Percentiles rank a stretch among this genome's conserved stretches.
These are phyloP conservation scores for Sporothrix brasiliensis DNA, from an alignment of 2,329 filamentous ascomycete species.

Conservation along the genomic window DNA sequence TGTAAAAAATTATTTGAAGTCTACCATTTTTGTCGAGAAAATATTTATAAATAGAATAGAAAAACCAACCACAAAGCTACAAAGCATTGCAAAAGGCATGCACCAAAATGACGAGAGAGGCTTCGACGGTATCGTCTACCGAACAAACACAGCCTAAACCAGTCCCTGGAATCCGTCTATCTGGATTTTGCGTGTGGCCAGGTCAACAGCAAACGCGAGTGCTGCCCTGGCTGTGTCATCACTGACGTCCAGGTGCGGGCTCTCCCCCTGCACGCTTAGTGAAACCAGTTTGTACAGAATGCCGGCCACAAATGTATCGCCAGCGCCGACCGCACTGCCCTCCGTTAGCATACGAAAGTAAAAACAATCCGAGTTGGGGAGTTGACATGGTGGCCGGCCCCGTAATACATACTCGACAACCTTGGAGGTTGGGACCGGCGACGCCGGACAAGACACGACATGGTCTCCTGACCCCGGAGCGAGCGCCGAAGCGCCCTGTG, in stretches of 20 bases:
- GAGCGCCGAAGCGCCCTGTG: constrained; percentile 51
- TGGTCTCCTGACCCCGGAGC: constrained; percentile 42
- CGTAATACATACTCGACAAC: constrained; percentile 58
- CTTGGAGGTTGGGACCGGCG: constrained; percentile 43
- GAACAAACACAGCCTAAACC: constrained; percentile 34
- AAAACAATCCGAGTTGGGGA: too few relatives aligned
- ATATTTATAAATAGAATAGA: too few relatives aligned
- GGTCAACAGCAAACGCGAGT: constrained; percentile 63
- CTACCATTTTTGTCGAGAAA: too few relatives aligned
- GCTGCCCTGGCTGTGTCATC: constrained; percentile 55
- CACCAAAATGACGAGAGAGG: too few relatives aligned
- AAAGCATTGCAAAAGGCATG: too few relatives aligned
- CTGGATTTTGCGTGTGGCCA: constrained; percentile 70
- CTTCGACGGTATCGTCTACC: too few relatives aligned
- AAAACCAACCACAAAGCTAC: too few relatives aligned
- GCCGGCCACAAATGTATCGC: constrained; percentile 75
- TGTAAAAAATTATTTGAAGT: too few relatives aligned
- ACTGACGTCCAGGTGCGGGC: background rate
- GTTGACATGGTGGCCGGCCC: background rate
- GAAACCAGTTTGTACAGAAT: constrained; percentile 65
- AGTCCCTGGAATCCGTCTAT: constrained; percentile 66
- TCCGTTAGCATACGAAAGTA: background rate
- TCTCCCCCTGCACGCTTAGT: constrained; percentile 40
- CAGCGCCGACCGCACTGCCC: constrained; percentile 68
- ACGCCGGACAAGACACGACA: constrained; percentile 50